Evolutionary conservation across 2,329 filamentous ascomycete species (phyloP), one percentile per base, ranked within the genome.

Genomic region (Penicillium sp.): DNA sequence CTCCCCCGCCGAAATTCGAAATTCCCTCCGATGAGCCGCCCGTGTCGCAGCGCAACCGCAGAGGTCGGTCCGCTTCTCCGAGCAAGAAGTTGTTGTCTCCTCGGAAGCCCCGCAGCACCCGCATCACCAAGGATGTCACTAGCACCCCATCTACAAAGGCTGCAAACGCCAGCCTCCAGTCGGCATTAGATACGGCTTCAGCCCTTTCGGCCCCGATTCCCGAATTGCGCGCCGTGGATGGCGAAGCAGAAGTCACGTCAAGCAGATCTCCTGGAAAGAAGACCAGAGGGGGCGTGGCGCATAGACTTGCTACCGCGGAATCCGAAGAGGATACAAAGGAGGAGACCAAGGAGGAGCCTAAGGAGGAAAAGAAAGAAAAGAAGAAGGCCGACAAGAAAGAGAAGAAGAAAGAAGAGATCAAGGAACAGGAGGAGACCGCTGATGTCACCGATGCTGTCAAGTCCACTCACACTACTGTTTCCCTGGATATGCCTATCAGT

Each of bases 1-100:
- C 84, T 16, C 87, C 91, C 25, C 94, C 94, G 45, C 94, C 94
- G 23, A 88, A 86, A 65, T 96, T 90, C 70, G 86, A 90, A 51
- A 63, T 86, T 31, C 77, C 82, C 21, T 76, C 77, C 43, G 73
- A 76, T 50, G 78, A 81, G 57, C 71, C 71, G 11, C 63, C 71
- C 13, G 58, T 70, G 16, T 57, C 68, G 19, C 61, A 70, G 31
- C 79, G 82, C 61, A 75, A 77, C 51, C 80, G 86, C 59, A 80
- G 82, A 49, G 78, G 84, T 43, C 82, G 86, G 64, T 88, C 86
- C 8, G 76, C 75, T n/a, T 84, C 82, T 4, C 82, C 83, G 11
- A 79, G 76, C 65, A 82, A 82, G 66, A 78, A 77, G 59, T 64
- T 68, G 21, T 83, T 68, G 21, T 84, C 81, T 29, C 82, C 83